Percentiles rank a stretch among this genome's conserved stretches.
These are phyloP conservation scores for Arxiozyma telluris DNA, from an alignment of 1,139 yeast genomes.

Conservation along the genomic window DNA sequence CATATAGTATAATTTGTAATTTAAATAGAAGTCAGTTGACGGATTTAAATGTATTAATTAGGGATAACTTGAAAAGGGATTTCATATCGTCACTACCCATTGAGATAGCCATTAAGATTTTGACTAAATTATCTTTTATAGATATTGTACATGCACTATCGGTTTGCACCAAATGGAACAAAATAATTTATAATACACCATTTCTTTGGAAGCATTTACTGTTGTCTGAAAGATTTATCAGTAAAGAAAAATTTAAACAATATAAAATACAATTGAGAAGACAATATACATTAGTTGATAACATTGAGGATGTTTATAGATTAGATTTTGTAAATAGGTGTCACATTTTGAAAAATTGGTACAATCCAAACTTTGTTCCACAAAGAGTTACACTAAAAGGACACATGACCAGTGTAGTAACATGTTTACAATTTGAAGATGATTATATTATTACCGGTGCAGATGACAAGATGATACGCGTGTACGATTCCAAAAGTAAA, in stretches of 20 bases:
- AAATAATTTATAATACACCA: slow-evolving; percentile 48
- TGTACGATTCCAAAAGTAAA: slow-evolving; percentile 74
- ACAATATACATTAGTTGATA: slow-evolving; percentile 15
- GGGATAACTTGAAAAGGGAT: slow-evolving; percentile 61
- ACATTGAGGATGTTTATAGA: slow-evolving; percentile 27
- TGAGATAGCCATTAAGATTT: slow-evolving; percentile 65
- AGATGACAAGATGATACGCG: slow-evolving; percentile 74
- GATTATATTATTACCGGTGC: slow-evolving; percentile 89
- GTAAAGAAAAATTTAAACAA: slow-evolving; percentile 22
- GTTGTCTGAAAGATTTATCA: slow-evolving; percentile 45
- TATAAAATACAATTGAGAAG: slow-evolving; percentile 11
- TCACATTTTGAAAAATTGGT: slow-evolving; percentile 71
- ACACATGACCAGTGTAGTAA: slow-evolving; percentile 74
- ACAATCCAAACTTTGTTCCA: slow-evolving; percentile 64
- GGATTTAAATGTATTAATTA: slow-evolving; percentile 51
- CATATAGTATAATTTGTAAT: slow-evolving; percentile 57
- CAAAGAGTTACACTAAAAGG: slow-evolving; percentile 62
- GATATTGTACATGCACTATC: slow-evolving; percentile 54
- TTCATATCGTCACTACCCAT: slow-evolving; percentile 61
- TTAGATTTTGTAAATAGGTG: slow-evolving; percentile 39
- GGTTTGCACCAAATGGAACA: slow-evolving; percentile 67
- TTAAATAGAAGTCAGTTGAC: slow-evolving; percentile 64
- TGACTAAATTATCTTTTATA: slow-evolving; percentile 54
- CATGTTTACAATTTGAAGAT: slow-evolving; percentile 89
- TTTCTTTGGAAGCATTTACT: slow-evolving; percentile 52